Conservation (phyloP, 129 eudicot genomes). For the Erigeron canadensis region DNA sequence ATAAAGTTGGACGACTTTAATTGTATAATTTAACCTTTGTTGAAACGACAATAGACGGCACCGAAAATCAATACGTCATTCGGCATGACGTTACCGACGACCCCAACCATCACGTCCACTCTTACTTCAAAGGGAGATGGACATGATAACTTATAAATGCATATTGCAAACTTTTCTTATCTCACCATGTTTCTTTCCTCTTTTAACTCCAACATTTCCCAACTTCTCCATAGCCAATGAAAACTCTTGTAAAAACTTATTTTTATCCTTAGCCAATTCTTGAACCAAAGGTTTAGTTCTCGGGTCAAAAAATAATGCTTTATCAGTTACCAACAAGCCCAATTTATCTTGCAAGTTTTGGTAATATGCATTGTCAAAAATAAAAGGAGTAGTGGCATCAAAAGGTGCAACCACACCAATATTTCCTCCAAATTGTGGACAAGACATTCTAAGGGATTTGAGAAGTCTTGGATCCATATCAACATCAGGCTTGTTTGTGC, state of each 20-base stretch:
- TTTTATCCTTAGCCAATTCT: conserved; percentile 54
- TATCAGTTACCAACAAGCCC: conserved; percentile 69
- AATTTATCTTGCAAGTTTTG: conserved; percentile 69
- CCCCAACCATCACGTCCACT: no score
- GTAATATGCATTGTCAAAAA: conserved; percentile 73
- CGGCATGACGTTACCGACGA: no score
- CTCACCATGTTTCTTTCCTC: conserved; percentile 84
- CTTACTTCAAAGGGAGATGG: no score
- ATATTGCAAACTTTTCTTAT: conserved; percentile 56
- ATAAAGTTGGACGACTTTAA: no score
- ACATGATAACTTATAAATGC: conserved; percentile 28
- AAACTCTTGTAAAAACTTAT: conserved; percentile 61
- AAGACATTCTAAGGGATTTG: conserved; percentile 79
- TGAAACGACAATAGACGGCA: no score
- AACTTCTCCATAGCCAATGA: conserved; percentile 75
- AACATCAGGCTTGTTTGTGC: conserved; percentile 60
- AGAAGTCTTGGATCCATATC: conserved; percentile 68
- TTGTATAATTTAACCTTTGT: no score
- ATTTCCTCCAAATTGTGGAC: conserved; percentile 79
- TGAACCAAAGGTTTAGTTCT: conserved; percentile 77
- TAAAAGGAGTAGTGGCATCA: conserved; percentile 82
- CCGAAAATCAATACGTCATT: no score
- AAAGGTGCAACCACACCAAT: conserved; percentile 67
- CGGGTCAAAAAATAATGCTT: conserved; percentile 64
- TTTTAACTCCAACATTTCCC: conserved; percentile 83